phyloP scores from a whole-genome alignment of 306 rosid genomes.

The Trifolium dubium region DNA sequence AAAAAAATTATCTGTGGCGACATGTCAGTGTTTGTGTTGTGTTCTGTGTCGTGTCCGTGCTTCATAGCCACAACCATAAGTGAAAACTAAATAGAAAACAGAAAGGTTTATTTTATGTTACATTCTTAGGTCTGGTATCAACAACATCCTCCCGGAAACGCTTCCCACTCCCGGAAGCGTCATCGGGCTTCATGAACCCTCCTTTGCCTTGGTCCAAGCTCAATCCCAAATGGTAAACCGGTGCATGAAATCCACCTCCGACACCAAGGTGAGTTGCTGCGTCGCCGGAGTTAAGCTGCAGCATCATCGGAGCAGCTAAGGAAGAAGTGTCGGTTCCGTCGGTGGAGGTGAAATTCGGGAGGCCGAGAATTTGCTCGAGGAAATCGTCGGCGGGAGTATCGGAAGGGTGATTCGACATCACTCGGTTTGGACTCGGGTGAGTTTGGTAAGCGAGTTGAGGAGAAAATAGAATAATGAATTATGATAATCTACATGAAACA shows the following conservation, averaged over 20 bases:
- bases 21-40: too few species aligned
- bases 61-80: too few species aligned
- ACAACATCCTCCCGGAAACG: slow-evolving; percentile 75
- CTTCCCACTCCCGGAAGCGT: slow-evolving; percentile 85
- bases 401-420: slow-evolving; percentile 83
- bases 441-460: slow-evolving; percentile 34
- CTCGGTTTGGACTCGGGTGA: slow-evolving; percentile 42
- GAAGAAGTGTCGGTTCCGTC: slow-evolving; percentile 51
- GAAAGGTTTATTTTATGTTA: slow-evolving; percentile 42
- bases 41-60: too few species aligned
- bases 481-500: too few species aligned
- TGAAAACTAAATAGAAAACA: not conserved
- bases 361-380: slow-evolving; percentile 88
- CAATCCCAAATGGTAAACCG: slow-evolving; percentile 78
- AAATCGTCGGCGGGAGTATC: slow-evolving; percentile 82
- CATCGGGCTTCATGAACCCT: slow-evolving; percentile 76
- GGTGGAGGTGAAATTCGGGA: slow-evolving; percentile 65
- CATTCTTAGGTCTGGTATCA: slow-evolving; percentile 78
- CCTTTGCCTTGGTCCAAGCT: slow-evolving; percentile 88
- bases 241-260: slow-evolving; percentile 60
- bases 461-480: too few species aligned
- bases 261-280: slow-evolving; percentile 55
- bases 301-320: slow-evolving; percentile 72
- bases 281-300: slow-evolving; percentile 81
- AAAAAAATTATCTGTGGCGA: too few species aligned